Base-by-base conservation (phyloP, 2,329 filamentous ascomycete species). In the Elsinoe necatrix region DNA sequence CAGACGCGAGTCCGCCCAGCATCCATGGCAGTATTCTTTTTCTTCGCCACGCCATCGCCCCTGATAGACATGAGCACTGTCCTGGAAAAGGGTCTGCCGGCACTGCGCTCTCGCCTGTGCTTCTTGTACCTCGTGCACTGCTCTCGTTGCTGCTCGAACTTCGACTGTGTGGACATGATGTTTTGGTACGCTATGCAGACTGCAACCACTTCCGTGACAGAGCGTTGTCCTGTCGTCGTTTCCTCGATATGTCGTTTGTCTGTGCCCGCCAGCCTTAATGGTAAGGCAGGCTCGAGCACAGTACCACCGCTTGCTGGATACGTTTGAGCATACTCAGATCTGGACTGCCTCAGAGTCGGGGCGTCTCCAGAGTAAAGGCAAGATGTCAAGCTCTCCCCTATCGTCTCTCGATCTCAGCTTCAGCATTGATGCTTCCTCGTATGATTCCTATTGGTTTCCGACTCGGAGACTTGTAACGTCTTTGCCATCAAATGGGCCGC, bases 91-190 rank as follows among this genome's bases (percentile, higher is more conserved):
- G 25, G 45, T 14, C 25, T 50, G 9, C 45, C 45, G 25, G 8
- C 45, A 21, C 4, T 20, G 41, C 45, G 25, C 45, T 31, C 45
- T 21, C 45, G 34, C 29, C 29, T 34, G 45, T 50, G 45, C 45
- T 31, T 31, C 29, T 31, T 25, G 16, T 34, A 18, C 45, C 45
- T 50, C 29, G 45, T 16, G 45, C 45, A 50, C 45, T 50, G 27
- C 45, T 50, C 45, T 50, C 25, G 25, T n/a, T 29, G 25, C 9
- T 50, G 45, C 45, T 50, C 45, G 45, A 45, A 45, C 41, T 3
- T 20, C 20, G 21, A 18, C 20, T n/a, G 20, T n/a, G 20, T 6
- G 6, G 21, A 23, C 41, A 9, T 25, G 9, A 45, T 45, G 41
- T 9, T 45, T 25, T 23, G 41, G 41, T 45, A 45, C 41, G 41